Base-by-base conservation (phyloP, 139 green algal species). In the Deuterostichococcus epilithicus region DNA sequence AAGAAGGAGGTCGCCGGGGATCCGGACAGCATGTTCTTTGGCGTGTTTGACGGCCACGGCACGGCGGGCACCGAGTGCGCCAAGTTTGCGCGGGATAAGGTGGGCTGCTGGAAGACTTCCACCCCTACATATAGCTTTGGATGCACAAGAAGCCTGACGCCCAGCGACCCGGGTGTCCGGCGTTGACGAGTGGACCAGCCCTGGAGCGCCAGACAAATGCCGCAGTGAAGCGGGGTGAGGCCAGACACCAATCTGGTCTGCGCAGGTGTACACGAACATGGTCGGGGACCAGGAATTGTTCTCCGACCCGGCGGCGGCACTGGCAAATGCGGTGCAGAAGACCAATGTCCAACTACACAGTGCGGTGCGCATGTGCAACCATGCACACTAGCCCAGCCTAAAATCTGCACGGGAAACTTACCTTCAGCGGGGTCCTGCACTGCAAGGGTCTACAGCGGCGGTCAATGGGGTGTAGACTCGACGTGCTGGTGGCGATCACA, bases 11-110 rank as follows among this genome's bases (percentile, higher is more conserved):
- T 97, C 79, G 88, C 81, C 0, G 87, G 87, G 1, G 83, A 90
- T 44, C 52, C 88, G 4, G 88, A 94, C 65, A 82, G 92, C 66
- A 76, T 84, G 5, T 86, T 92, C 47, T 84, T 90, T 30, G 85
- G 82, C 32, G 70, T 82, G 10, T 98, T 96, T 82, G 95, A 98
- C 78, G 92, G 92, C 1, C 92, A 97, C 58, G 93, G 93, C 1
- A 85, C 91, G 36, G 81, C 82, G 65, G 95, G 91, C 25, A 90
- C 87, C 5, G 79, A 89, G 42, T 91, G 85, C 73, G 84, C 91
- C 0, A 81, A 91, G 52, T 97, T 97, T 86, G 89, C 90, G 36
- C 86, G 83, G 10, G 91, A 95, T 34, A 92, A 89, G 88, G 90
- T 93, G 68, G 22, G 78, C 44, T 32, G 35, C 38, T 3, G 45